Base-by-base conservation (phyloP, 176 grass and related monocot genomes). In the Tuctoria greenei region DNA sequence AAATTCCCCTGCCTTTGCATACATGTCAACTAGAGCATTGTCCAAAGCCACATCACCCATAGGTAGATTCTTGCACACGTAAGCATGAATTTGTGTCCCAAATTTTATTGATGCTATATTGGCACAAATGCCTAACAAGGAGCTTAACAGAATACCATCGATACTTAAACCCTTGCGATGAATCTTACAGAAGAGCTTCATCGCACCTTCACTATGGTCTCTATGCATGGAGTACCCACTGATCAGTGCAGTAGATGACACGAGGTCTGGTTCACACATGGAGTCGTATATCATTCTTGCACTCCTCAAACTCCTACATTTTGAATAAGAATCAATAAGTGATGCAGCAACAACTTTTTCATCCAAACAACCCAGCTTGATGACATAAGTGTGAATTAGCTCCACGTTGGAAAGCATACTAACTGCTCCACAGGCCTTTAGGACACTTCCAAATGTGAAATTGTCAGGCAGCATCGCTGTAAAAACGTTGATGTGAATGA, bases 11-110 rank as follows among this genome's bases (percentile, higher is more conserved):
- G 84, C 86, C 54, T 97, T 97, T 31, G 86, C 86, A 77, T 97
- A 93, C 95, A 97, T 93, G 63, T 93, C 95, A 85, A 93, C 84
- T 16, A 97, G 50, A 56, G 95, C 78, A 81, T 93, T 97, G 28
- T 68, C 69, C 72, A 97, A 82, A 45, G 87, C 79, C 25, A 84
- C 37, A 13, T 97, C 93, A 80, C 39, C 72, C 81, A 78, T 56
- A 11, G 71, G 55, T 74, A 77, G 64, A 34, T 75, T 79, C 57
- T 97, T 97, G 68, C 76, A 64, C 50, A 85, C 64, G 69, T 81
- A 78, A 61, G 87, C 82, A 86, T 97, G 93, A 75, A 97, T 79
- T 79, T 97, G 90, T 77, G 43, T 84, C 28, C 93, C 93, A 34
- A 90, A 79, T 67, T 56, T 74, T 66, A 86, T 44, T 8, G 46